These are phyloP conservation scores for Euryodendron excelsum DNA, from an alignment of 148 eudicot species.

Conservation along the genomic window DNA sequence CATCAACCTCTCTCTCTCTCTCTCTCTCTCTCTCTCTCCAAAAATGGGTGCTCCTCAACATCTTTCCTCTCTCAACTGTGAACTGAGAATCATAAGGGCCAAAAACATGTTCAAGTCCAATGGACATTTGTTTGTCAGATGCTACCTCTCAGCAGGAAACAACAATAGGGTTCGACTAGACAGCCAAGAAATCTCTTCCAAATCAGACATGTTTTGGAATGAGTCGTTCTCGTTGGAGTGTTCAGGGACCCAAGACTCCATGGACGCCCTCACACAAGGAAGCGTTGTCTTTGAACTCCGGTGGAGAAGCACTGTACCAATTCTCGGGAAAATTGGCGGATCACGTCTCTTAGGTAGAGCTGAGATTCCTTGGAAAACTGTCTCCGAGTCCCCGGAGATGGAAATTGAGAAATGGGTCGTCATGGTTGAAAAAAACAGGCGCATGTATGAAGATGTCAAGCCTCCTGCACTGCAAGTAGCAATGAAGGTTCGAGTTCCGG, in stretches of 20 bases:
- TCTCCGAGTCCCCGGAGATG: slow-evolving; percentile 36
- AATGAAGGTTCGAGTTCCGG: slow-evolving; percentile 26
- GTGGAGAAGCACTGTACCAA: slow-evolving; percentile 19
- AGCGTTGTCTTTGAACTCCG: slow-evolving; percentile 44
- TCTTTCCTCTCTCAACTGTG: slow-evolving; percentile 30
- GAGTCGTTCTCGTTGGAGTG: slow-evolving; percentile 53
- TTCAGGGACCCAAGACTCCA: slow-evolving; percentile 34
- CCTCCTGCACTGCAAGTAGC: slow-evolving; percentile 41
- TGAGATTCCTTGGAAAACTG: slow-evolving; percentile 47
- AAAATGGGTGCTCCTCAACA: slow-evolving; percentile 15
- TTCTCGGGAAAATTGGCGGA: slow-evolving; percentile 24
- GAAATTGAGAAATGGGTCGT: slow-evolving; percentile 42
- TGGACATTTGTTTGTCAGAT: slow-evolving; percentile 42
- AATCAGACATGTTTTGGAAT: slow-evolving; percentile 37
- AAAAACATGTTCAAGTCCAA: slow-evolving; percentile 30
- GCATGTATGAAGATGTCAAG: slow-evolving; percentile 20
- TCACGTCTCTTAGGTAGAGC: slow-evolving; percentile 43
- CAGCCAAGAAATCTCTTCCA: slow-evolving; percentile 37
- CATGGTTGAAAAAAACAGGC: slow-evolving; percentile 14
- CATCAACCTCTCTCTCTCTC: no score
- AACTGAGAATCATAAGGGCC: slow-evolving; percentile 44
- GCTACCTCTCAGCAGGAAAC: slow-evolving; percentile 44
- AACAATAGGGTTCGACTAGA: slow-evolving; percentile 40
- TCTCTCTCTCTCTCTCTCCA: no score
- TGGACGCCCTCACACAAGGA: slow-evolving; percentile 25